Base-by-base conservation (phyloP, 345 rosid genomes). In the Microcos paniculata region DNA sequence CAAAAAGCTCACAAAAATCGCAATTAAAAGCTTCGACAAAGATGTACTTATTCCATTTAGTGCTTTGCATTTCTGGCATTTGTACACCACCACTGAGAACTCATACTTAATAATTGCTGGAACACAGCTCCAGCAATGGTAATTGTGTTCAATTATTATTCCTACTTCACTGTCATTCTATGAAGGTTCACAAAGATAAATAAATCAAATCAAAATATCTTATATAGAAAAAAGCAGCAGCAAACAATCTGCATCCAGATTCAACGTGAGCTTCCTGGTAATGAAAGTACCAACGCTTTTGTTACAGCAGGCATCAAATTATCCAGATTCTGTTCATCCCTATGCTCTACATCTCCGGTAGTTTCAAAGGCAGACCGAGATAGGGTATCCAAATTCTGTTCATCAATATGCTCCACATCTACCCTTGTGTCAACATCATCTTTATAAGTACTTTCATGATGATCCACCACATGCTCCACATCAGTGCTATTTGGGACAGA, bases 281-380 rank as follows among this genome's bases (percentile, higher is more conserved):
- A 58, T 55, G 42, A 57, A 31, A 77, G 31, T 85, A 90, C 90
- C 93, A 84, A 78, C 71, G 90, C 83, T 80, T 83, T 83, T 43
- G 86, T 79, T 58, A 85, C 83, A 68, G 84, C 86, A 48, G 84
- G 82, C 53, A 79, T 79, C 19, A 83, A 63, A 63, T 59, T 74
- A 23, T 73, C 79, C 51, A 83, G 70, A 35, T 69, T 73, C 59
- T 80, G 73, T 16, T 65, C 83, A 46, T 74, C 77, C 19, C 6
- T 49, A 68, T 77, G 77, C 33, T 80, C 87, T 21, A 78, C 59
- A 19, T 85, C 79, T 59, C 72, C 68, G 66, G 49, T 61, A 52
- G 64, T 56, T 1, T 64, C 43, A 52, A 85, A 80, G 67, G 79
- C 87, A 42, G 81, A 79, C 28, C 74, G 79, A 23, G 83, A 79